phyloP scores from a whole-genome alignment of 345 rosid species.

The Atalantia buxifolia region DNA sequence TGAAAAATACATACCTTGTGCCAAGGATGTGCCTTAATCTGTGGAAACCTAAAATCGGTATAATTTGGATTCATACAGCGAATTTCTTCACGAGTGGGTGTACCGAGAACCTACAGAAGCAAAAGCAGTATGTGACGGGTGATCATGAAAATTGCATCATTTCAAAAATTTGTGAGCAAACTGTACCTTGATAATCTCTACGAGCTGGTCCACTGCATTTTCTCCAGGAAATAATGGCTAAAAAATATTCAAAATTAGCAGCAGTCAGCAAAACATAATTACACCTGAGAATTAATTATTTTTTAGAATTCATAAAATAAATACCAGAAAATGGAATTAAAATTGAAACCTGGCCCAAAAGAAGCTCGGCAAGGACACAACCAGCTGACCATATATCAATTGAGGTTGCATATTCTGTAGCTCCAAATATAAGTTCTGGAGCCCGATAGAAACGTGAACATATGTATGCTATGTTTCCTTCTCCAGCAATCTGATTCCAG shows the following conservation, averaged over 20 bases:
- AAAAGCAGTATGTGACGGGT: slow-evolving; percentile 8
- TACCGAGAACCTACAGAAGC: slow-evolving; percentile 72
- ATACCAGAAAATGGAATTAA: not conserved
- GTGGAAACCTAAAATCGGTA: slow-evolving; percentile 85
- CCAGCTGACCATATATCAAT: slow-evolving; percentile 79
- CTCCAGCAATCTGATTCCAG: slow-evolving; percentile 61
- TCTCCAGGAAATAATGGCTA: slow-evolving; percentile 95
- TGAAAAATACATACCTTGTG: slow-evolving; percentile 53
- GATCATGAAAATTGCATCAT: not conserved
- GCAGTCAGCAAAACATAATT: slow-evolving; percentile 2
- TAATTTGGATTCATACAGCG: slow-evolving; percentile 95
- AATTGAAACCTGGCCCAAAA: slow-evolving; percentile 60
- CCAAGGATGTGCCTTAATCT: slow-evolving; percentile 93
- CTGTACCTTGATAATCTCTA: slow-evolving; percentile 86
- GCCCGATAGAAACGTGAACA: slow-evolving; percentile 74
- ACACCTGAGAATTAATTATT: not conserved
- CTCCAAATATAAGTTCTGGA: slow-evolving; percentile 71
- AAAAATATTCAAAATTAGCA: slow-evolving; percentile 1
- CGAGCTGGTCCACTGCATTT: slow-evolving; percentile 92
- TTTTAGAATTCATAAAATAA: not conserved
- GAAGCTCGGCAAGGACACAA: slow-evolving; percentile 74
- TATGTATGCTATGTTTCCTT: slow-evolving; percentile 62
- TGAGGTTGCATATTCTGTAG: slow-evolving; percentile 66
- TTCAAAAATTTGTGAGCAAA: not conserved
- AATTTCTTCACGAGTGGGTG: slow-evolving; percentile 92